Percentiles rank a stretch among this genome's conserved stretches.
Conservation (phyloP, 768 basidiomycete genomes). For the Pleurotus citrinopileatus region DNA sequence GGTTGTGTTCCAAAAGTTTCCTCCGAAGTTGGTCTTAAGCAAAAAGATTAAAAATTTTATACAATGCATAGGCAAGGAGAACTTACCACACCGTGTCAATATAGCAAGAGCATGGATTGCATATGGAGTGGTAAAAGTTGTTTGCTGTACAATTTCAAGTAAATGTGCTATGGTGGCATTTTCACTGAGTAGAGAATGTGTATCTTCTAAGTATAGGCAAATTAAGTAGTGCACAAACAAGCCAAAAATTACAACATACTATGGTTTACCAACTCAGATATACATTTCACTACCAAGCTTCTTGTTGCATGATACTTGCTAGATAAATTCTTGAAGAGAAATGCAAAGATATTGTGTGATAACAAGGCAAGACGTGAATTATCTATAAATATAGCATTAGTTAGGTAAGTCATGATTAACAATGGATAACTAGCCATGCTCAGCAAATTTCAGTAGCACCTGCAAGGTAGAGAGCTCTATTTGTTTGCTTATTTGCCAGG, state of each 20-base stretch:
- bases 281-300: neutral
- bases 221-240: neutral
- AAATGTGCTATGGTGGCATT: neutral
- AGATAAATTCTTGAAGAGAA: neutral
- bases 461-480: neutral
- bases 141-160: slow-evolving; percentile 2
- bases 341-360: neutral
- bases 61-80: no score
- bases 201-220: neutral
- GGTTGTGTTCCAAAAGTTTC: no score
- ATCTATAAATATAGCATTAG: neutral
- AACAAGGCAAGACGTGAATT: neutral
- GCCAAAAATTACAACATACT: neutral
- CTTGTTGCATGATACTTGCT: neutral
- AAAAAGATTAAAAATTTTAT: no score
- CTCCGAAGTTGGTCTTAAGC: no score
- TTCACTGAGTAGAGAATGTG: neutral
- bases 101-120: neutral
- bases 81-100: no score
- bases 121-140: neutral
- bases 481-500: neutral
- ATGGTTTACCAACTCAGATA: neutral
- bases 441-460: neutral
- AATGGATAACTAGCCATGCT: neutral
- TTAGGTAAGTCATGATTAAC: neutral